These are phyloP conservation scores for Clarireedia homoeocarpa DNA, from an alignment of 2,329 filamentous ascomycete genomes.

Conservation along the genomic window DNA sequence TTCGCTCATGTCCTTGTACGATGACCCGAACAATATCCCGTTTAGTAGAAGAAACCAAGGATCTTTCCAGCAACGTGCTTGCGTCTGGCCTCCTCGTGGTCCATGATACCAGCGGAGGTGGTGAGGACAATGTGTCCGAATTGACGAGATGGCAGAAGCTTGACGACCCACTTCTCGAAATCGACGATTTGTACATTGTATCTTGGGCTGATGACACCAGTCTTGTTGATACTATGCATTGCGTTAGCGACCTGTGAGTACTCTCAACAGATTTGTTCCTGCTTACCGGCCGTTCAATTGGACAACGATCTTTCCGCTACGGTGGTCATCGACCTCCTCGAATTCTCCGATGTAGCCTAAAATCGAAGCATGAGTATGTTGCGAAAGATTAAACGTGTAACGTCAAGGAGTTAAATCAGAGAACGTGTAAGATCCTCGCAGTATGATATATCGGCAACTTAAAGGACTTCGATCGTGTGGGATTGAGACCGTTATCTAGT, in stretches of 20 bases:
- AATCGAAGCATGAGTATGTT: conserved; percentile 60
- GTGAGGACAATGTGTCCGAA: conserved; percentile 99
- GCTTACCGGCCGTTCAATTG: conserved; percentile 88
- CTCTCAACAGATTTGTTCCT: not conserved
- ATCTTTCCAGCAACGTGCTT: conserved; percentile 99
- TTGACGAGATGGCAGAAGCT: conserved; percentile 98
- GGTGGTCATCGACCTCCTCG: conserved; percentile 99
- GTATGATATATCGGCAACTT: conserved; percentile 96
- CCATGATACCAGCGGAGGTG: conserved; percentile 99
- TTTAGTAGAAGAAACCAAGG: conserved; percentile 98
- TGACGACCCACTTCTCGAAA: conserved; percentile 99
- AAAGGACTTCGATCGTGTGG: conserved; percentile 96
- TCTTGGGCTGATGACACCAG: conserved; percentile 96
- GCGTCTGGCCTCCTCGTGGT: conserved; percentile 98
- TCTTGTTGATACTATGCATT: conserved; percentile 76
- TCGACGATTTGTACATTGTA: conserved; percentile 98
- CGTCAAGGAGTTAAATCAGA: conserved; percentile 65
- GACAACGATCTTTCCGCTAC: conserved; percentile 98
- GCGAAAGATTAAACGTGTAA: conserved; percentile 91
- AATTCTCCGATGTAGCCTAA: conserved; percentile 98
- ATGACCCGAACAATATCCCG: conserved; percentile 14
- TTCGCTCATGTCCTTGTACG: conserved; percentile 27
- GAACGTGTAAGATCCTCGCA: conserved; percentile 97
- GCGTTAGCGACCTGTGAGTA: not conserved
- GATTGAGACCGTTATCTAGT: conserved; percentile 92